Conservation (phyloP, 208 protist species). For the Trypanosomatidae sp. region DNA sequence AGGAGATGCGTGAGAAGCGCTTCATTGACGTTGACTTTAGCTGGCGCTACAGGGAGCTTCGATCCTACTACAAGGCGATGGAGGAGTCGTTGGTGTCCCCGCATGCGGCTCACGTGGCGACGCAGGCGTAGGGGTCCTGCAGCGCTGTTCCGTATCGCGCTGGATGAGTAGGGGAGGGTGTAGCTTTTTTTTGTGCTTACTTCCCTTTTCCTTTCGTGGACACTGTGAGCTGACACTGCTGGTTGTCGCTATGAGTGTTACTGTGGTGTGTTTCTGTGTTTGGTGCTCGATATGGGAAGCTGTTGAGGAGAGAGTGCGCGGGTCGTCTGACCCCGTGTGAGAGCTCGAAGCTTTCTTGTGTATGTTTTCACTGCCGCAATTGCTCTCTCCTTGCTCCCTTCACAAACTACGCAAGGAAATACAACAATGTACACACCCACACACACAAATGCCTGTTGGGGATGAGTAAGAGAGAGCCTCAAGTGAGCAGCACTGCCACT, state of each 20-base stretch:
- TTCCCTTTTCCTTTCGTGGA: not conserved
- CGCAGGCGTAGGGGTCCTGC: slow-evolving; percentile 2
- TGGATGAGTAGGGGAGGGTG: not conserved
- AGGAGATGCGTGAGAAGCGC: slow-evolving; percentile 71
- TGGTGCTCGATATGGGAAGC: not conserved
- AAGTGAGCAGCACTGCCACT: not conserved
- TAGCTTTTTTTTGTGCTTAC: not conserved
- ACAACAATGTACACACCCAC: not conserved
- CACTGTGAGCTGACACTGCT: not conserved
- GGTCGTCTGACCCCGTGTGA: not conserved
- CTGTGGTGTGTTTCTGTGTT: not conserved
- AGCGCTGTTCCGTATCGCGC: not conserved
- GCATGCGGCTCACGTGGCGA: slow-evolving; percentile 9
- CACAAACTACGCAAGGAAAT: not conserved
- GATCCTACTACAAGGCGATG: slow-evolving; percentile 65
- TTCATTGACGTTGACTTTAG: slow-evolving; percentile 81
- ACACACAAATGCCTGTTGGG: not conserved
- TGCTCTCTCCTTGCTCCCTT: not conserved
- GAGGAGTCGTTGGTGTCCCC: slow-evolving; percentile 39
- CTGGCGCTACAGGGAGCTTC: slow-evolving; percentile 80
- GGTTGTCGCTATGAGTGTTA: not conserved
- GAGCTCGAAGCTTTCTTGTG: not conserved
- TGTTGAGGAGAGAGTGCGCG: not conserved
- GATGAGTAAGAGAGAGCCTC: not conserved
- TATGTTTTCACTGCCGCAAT: not conserved